Base-by-base conservation (phyloP, 352 stramenopile genomes). In the Globisporangium takayamanum region DNA sequence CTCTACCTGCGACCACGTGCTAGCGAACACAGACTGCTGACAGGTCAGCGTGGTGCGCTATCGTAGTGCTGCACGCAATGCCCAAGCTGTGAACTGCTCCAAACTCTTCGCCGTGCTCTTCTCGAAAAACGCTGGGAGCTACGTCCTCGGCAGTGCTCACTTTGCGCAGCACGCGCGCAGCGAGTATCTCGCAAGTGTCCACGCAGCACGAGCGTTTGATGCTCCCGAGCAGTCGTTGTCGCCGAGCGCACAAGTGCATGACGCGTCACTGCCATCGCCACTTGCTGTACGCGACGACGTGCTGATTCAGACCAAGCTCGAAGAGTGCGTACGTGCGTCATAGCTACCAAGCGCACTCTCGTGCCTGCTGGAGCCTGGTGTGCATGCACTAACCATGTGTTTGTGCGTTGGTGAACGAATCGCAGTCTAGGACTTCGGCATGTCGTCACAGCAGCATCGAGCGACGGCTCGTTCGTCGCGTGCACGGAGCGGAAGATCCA, bases 21-120 rank as follows among this genome's bases (percentile, higher is more conserved):
- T 39, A 14, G 7, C 7, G 5, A 12, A 12, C 33, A 12, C 11
- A 12, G 33, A 14, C 5, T 12, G 10, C 7, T 39, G 6, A 39
- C 33, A 39, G 1, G 8, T 1, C 10, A 14, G 7, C 33, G 33
- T 39, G 33, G 10, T 12, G 28, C 5, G 28, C 33, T 5, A 39
- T 39, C 33, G 41, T 8, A 46, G 41, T n/a, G 41, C 41, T 46
- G 15, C 15, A 14, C 48, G 25, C 15, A 39, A 18, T 41, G 25
- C 14, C 15, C 48, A 41, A 41, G 48, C 16, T 25, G 59, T 66
- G n/a, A 76, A 63, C 37, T 84, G 74, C 52, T 82, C 77, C 39
- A 63, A 58, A 6, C 64, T 87, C 1, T 77, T 85, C 41, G 82
- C 74, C 55, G 22, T 83, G 26, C 47, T 87, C 18, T 72, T 77